Evolutionary conservation across 345 rosid genomes (phyloP).

Genomic region (Isatis tinctoria): DNA sequence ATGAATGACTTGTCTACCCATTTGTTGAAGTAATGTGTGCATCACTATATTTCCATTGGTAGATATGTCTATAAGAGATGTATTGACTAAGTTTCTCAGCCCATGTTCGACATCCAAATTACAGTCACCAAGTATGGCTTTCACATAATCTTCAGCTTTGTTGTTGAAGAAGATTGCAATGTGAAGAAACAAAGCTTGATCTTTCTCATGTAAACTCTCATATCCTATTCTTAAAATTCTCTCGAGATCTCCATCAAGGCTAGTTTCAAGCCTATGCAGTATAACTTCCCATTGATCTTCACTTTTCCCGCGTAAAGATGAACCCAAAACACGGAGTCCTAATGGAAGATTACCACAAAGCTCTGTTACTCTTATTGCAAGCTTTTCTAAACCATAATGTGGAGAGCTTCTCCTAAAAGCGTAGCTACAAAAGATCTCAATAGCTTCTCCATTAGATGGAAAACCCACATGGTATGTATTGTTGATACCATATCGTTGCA

Average conservation of each 20-base stretch:
- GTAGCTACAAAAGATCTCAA: neutral
- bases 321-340: neutral
- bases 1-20: neutral
- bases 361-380: neutral
- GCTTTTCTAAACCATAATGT: neutral
- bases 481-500: neutral
- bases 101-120: neutral
- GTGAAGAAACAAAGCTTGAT: neutral
- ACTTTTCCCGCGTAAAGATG: neutral
- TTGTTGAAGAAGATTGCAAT: neutral
- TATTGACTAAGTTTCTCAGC: neutral
- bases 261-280: neutral
- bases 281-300: neutral
- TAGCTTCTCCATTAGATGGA: neutral
- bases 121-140: neutral
- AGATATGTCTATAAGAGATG: neutral
- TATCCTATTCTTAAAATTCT: neutral
- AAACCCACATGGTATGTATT: neutral
- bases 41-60: neutral
- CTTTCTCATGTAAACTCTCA: neutral
- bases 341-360: neutral
- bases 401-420: neutral
- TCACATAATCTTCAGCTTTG: neutral
- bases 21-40: neutral
- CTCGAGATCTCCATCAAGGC: neutral